Conservation (phyloP, 345 rosid genomes). For the Ailanthus altissimus region DNA sequence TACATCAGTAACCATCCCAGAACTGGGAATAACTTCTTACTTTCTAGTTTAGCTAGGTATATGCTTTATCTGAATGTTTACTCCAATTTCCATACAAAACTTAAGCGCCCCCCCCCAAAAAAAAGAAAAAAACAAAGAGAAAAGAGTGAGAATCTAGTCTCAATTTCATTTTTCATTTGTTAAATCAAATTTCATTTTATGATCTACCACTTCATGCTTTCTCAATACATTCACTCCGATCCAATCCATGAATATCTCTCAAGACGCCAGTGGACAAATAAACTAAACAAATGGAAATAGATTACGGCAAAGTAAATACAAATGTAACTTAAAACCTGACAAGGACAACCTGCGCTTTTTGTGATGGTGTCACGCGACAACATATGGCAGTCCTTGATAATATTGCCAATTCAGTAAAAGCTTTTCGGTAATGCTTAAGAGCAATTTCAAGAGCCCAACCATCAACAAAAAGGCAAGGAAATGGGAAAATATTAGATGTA, state of each 20-base stretch:
- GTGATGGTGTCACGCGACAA: constrained; percentile 98
- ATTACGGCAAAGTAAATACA: neutral
- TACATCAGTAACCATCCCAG: neutral
- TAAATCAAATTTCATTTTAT: too few species aligned
- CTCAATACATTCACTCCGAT: too few species aligned
- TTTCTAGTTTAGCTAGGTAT: too few species aligned
- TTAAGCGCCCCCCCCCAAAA: too few species aligned
- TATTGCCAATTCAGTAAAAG: constrained; percentile 92
- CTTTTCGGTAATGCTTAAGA: constrained; percentile 71
- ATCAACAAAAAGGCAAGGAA: constrained; percentile 43
- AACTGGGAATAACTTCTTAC: too few species aligned
- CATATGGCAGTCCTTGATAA: constrained; percentile 97
- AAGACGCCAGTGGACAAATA: neutral
- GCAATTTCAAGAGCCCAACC: constrained; percentile 99
- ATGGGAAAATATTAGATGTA: neutral
- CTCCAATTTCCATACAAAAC: too few species aligned
- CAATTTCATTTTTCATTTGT: neutral
- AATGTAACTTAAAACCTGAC: constrained; percentile 10
- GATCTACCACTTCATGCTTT: too few species aligned
- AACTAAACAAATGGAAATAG: neutral
- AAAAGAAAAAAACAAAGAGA: too few species aligned
- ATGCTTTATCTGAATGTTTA: too few species aligned
- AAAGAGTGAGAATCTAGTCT: neutral
- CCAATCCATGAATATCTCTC: too few species aligned
- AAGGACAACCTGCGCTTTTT: constrained; percentile 85